Percentiles rank a stretch among this genome's conserved stretches.
These are phyloP conservation scores for Rheum nobile DNA, from an alignment of 148 eudicot species.

Conservation along the genomic window DNA sequence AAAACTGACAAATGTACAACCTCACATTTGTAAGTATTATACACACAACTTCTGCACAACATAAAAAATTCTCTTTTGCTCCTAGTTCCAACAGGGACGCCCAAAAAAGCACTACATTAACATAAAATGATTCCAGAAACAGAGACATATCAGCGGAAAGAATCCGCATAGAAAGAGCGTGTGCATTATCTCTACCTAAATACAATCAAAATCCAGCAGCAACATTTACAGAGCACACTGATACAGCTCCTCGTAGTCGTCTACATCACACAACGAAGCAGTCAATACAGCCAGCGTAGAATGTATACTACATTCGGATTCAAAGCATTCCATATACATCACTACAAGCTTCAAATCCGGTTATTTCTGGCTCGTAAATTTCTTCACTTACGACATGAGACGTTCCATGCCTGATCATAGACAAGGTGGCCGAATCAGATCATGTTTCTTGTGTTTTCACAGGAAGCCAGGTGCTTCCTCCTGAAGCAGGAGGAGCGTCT, in stretches of 20 bases:
- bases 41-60: too few relatives aligned
- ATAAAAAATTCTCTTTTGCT: too few relatives aligned
- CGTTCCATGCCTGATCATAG: too few relatives aligned
- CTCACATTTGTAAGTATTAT: too few relatives aligned
- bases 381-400: background rate
- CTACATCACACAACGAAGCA: background rate
- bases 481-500: constrained; percentile 19
- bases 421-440: background rate
- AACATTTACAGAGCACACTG: background rate
- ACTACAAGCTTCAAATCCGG: background rate
- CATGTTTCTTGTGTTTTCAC: constrained; percentile 60
- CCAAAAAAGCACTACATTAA: background rate
- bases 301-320: background rate
- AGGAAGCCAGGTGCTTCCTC: constrained; percentile 39
- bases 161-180: background rate
- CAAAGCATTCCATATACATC: background rate
- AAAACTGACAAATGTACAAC: too few relatives aligned
- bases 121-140: background rate
- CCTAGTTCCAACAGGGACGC: background rate
- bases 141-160: background rate
- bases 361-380: too few relatives aligned
- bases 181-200: background rate
- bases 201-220: background rate
- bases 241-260: background rate
- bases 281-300: background rate